These are phyloP conservation scores for Lasiosphaeria ovina DNA, from an alignment of 495 filamentous ascomycete genomes.

Conservation along the genomic window DNA sequence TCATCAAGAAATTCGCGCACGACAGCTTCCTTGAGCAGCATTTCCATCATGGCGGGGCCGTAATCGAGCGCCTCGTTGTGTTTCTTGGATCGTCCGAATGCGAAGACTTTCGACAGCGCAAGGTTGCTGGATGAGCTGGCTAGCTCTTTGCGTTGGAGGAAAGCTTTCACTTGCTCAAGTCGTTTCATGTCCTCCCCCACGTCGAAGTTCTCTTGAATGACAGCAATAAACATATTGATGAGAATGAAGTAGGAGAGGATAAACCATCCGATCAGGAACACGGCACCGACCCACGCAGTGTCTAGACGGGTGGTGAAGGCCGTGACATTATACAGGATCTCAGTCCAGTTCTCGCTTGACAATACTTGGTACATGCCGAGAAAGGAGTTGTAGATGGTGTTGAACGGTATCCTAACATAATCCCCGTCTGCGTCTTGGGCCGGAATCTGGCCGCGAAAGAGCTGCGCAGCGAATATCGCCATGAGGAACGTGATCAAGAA, in stretches of 20 bases:
- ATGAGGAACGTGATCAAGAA: constrained; percentile 92
- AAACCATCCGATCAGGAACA: constrained; percentile 94
- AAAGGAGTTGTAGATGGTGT: constrained; percentile 90
- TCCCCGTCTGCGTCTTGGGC: constrained; percentile 53
- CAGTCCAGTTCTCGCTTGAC: constrained; percentile 97
- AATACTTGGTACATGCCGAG: constrained; percentile 97
- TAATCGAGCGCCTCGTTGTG: constrained; percentile 84
- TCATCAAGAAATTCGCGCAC: constrained; percentile 94
- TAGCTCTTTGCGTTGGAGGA: constrained; percentile 87
- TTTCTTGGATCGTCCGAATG: constrained; percentile 62
- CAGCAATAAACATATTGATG: constrained; percentile 99
- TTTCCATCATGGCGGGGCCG: constrained; percentile 83
- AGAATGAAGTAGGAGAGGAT: constrained; percentile 94
- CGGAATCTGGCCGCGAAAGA: constrained; percentile 85
- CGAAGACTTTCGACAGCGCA: constrained; percentile 84
- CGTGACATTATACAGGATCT: constrained; percentile 80
- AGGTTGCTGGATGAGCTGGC: constrained; percentile 65
- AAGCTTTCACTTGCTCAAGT: constrained; percentile 89
- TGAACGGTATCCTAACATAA: constrained; percentile 68
- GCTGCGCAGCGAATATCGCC: constrained; percentile 89
- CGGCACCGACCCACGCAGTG: constrained; percentile 90
- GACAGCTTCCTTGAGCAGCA: constrained; percentile 93
- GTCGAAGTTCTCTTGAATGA: constrained; percentile 99
- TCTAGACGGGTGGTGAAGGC: constrained; percentile 55
- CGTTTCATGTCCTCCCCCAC: constrained; percentile 99